Base-by-base conservation (phyloP, 176 grass and related monocot species). In the Musa troglodytarum region DNA sequence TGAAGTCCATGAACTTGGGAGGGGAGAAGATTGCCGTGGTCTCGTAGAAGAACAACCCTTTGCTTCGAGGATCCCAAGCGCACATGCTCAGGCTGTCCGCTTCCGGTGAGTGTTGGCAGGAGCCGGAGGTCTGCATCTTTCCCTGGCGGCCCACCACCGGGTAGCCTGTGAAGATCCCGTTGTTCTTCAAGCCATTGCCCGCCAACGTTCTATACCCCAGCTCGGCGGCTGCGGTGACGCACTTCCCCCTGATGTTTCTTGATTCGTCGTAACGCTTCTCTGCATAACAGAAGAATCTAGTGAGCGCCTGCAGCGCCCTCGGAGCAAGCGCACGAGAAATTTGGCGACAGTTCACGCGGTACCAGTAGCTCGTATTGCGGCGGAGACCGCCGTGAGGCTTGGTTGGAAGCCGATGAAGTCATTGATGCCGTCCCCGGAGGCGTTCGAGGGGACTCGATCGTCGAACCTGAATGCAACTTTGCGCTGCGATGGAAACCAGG, bases 21-120 rank as follows among this genome's bases (percentile, higher is more conserved):
- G 75, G 76, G 2, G 88, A 73, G 85, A 98, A 98, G 11, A 93
- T 28, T 3, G 90, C 90, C 8, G 90, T 93, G 63, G 62, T 89
- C 82, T 98, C 94, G 54, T 90, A 98, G 86, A 98, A 98, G 77
- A 84, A 93, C 52, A 98, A 84, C 1, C 86, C 94, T 49, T 50
- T 90, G 73, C 84, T 87, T 74, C 94, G 81, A 1, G 94, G 94
- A 72, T 98, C 94, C 94, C 90, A 98, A 9, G 78, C 10, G 76
- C 94, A 98, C 49, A 70, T 75, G 17, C 53, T 80, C 12, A 87
- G 54, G 5, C 22, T 17, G 77, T 89, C 64, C 1, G 34, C 21
- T 19, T 43, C 0, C 1, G 85, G 15, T 16, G 87, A 90, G 53
- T 63, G 79, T 29, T 82, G 74, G 81, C 89, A 96, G 20, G 93